Conservation (phyloP, 495 filamentous ascomycete genomes). For the Thermochaetoides thermophila region DNA sequence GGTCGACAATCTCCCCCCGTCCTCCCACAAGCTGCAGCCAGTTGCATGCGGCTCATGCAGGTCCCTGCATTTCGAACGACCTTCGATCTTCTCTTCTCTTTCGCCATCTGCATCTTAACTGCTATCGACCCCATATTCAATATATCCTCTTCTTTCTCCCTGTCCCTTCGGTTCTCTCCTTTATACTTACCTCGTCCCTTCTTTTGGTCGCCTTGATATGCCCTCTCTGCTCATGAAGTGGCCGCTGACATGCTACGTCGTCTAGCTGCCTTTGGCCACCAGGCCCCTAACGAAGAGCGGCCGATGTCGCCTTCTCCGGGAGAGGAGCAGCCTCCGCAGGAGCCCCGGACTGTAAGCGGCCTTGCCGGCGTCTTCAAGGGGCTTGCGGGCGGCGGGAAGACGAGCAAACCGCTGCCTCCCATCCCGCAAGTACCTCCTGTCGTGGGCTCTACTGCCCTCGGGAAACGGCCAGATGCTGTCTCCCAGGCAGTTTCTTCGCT, state of each 20-base stretch:
- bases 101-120: no score
- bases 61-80: slow-evolving; percentile 9
- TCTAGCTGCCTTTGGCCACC: slow-evolving; percentile 30
- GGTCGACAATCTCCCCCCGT: no score
- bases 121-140: no score
- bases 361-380: slow-evolving; percentile 43
- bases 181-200: neutral
- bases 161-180: neutral
- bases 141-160: no score
- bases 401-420: slow-evolving; percentile 30
- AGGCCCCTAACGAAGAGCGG: slow-evolving; percentile 23
- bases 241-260: slow-evolving; percentile 31
- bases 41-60: slow-evolving; percentile 24
- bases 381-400: slow-evolving; percentile 32
- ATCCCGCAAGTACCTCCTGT: slow-evolving; percentile 12
- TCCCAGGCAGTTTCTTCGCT: slow-evolving; percentile 11
- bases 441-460: slow-evolving; percentile 8
- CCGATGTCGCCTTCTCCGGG: slow-evolving; percentile 43
- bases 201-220: no score
- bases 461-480: slow-evolving; percentile 20
- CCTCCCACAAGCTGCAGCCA: no score
- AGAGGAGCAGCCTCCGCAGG: slow-evolving; percentile 35
- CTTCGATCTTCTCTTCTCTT: no score
- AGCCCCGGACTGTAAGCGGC: slow-evolving; percentile 31
- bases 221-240: no score